phyloP scores from a whole-genome alignment of 1,284 basidiomycete genomes.

The Cryptococcus jaspeensis region DNA sequence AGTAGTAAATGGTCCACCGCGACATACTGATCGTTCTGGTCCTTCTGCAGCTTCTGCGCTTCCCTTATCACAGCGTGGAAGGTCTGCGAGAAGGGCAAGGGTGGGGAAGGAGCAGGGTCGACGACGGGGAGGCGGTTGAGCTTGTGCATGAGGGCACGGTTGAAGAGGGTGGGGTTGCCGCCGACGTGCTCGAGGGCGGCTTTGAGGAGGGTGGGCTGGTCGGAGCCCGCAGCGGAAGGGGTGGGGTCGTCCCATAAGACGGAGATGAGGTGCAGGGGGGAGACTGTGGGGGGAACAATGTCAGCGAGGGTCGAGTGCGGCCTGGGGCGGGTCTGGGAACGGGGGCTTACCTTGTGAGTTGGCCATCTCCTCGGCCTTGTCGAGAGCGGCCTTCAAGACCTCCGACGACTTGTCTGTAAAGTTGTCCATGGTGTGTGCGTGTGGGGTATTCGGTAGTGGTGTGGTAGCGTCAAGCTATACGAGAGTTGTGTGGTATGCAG shows the following conservation, averaged over 20 bases:
- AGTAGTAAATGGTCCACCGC: slow-evolving; percentile 82
- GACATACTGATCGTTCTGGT: slow-evolving; percentile 82
- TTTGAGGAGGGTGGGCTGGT: slow-evolving; percentile 45
- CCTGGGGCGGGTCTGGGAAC: background rate
- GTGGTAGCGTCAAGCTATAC: too few relatives aligned
- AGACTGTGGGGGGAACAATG: slow-evolving; percentile 30
- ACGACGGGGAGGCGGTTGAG: slow-evolving; percentile 69
- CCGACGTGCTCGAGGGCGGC: slow-evolving; percentile 46
- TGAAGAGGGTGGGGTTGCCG: slow-evolving; percentile 45
- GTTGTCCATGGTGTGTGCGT: slow-evolving; percentile 42
- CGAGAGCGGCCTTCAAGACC: slow-evolving; percentile 56
- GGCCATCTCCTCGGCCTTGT: slow-evolving; percentile 50
- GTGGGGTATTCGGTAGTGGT: background rate
- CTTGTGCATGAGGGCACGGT: slow-evolving; percentile 41
- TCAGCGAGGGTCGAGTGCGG: slow-evolving; percentile 11
- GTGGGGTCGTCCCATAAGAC: slow-evolving; percentile 46
- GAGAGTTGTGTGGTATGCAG: background rate
- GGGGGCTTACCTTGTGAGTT: slow-evolving; percentile 44
- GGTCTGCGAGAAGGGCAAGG: slow-evolving; percentile 61
- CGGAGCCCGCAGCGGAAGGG: slow-evolving; percentile 16
- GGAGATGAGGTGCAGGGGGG: slow-evolving; percentile 50
- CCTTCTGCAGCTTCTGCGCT: slow-evolving; percentile 77
- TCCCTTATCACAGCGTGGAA: slow-evolving; percentile 71
- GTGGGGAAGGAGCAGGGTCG: slow-evolving; percentile 78
- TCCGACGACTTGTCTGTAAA: slow-evolving; percentile 54